Evolutionary conservation across 2,329 filamentous ascomycete genomes (phyloP).

Genomic region (Periconia sp.): DNA sequence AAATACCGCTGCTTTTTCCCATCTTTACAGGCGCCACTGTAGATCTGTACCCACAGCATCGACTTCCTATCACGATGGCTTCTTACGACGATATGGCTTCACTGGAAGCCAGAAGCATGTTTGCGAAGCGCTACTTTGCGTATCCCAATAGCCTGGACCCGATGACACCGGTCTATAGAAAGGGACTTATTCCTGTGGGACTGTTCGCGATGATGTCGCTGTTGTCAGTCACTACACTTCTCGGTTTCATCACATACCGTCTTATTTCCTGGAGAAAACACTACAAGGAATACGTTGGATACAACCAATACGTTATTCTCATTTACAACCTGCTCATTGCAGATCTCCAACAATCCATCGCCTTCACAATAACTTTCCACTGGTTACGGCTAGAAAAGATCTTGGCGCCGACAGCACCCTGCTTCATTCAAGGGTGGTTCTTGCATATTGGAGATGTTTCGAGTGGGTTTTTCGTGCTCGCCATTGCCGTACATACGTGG

Average conservation of each 20-base stretch:
- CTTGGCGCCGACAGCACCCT: constrained; percentile 50
- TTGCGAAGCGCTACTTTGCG: constrained; percentile 26
- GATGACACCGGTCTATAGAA: constrained; percentile 34
- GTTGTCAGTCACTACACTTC: constrained; percentile 50
- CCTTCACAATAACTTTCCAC: constrained; percentile 56
- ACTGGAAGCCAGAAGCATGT: constrained; percentile 11
- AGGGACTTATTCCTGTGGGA: constrained; percentile 55
- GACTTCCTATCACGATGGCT: constrained; percentile 2
- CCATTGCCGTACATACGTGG: constrained; percentile 62
- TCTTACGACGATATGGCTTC: constrained; percentile 13
- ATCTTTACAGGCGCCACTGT: not conserved
- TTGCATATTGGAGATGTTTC: constrained; percentile 60
- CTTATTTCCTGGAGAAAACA: constrained; percentile 58
- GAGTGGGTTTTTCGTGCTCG: constrained; percentile 60
- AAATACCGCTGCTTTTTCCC: not conserved
- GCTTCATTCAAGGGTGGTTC: constrained; percentile 59
- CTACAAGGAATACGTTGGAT: constrained; percentile 57
- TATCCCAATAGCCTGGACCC: constrained; percentile 40
- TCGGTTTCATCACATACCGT: constrained; percentile 58
- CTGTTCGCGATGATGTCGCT: constrained; percentile 56
- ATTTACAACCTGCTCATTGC: constrained; percentile 61
- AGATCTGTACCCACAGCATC: not conserved
- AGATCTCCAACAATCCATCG: constrained; percentile 59
- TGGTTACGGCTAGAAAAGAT: constrained; percentile 56
- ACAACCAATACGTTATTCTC: constrained; percentile 62